Conservation (phyloP, 768 basidiomycete species). For the Lenzites betulinus region DNA sequence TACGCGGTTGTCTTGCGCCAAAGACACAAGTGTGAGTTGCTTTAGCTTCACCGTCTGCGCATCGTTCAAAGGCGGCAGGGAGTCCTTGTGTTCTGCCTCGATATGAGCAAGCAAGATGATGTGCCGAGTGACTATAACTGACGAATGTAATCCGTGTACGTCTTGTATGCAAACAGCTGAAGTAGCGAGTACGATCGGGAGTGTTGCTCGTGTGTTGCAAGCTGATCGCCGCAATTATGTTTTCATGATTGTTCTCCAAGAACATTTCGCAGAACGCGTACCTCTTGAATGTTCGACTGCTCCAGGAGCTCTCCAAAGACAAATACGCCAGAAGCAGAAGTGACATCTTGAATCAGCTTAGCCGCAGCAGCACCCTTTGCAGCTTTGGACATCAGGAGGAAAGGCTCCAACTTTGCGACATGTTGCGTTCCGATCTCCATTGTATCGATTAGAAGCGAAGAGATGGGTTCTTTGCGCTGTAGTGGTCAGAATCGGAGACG, state of each 20-base stretch:
- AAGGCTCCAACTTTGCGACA: slow-evolving; percentile 80
- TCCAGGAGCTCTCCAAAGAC: slow-evolving; percentile 90
- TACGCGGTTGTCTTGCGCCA: slow-evolving; percentile 78
- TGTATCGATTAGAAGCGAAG: neutral
- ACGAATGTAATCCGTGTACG: slow-evolving; percentile 80
- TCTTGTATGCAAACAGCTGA: slow-evolving; percentile 88
- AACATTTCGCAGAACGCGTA: slow-evolving; percentile 33
- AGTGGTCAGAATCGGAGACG: neutral
- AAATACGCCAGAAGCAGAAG: slow-evolving; percentile 86
- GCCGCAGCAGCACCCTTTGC: slow-evolving; percentile 92
- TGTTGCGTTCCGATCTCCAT: slow-evolving; percentile 71
- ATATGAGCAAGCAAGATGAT: neutral
- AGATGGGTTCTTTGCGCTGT: slow-evolving; percentile 2
- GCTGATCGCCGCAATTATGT: slow-evolving; percentile 43
- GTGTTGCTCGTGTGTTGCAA: slow-evolving; percentile 65
- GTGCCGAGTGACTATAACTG: slow-evolving; percentile 1
- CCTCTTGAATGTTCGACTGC: slow-evolving; percentile 82
- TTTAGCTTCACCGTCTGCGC: slow-evolving; percentile 87
- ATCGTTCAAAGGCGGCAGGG: slow-evolving; percentile 65
- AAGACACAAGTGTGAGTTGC: slow-evolving; percentile 87
- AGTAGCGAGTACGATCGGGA: slow-evolving; percentile 63
- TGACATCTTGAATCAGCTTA: slow-evolving; percentile 84
- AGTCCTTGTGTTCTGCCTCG: slow-evolving; percentile 59
- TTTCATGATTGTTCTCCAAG: neutral
- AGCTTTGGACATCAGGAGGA: slow-evolving; percentile 88